phyloP scores from a whole-genome alignment of 345 rosid species.

The Eucalyptus pauciflora region DNA sequence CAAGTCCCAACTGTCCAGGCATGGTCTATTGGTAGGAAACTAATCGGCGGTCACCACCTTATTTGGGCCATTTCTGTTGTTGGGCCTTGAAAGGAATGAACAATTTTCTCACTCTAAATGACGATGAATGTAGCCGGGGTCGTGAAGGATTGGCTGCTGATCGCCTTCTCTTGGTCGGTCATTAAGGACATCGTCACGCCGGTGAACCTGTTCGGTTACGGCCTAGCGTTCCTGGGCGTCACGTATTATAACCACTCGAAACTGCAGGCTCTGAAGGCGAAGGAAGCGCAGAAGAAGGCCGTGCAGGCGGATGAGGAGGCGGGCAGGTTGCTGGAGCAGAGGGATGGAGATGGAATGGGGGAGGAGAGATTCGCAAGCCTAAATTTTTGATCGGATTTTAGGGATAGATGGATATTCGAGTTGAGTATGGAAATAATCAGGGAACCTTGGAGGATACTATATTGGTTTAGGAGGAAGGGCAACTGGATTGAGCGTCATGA shows the following conservation, averaged over 20 bases:
- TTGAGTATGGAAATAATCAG: not conserved
- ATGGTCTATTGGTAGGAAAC: not conserved
- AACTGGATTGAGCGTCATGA: not conserved
- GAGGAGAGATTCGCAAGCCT: slow-evolving; percentile 54
- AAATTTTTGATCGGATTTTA: not conserved
- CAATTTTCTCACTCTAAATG: no score
- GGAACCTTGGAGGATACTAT: not conserved
- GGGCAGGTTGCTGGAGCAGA: slow-evolving; percentile 70
- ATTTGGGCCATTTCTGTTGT: not conserved
- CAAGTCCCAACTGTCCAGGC: not conserved
- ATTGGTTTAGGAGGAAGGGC: not conserved
- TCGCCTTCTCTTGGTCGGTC: no score
- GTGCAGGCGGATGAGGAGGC: slow-evolving; percentile 64
- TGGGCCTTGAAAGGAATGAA: not conserved
- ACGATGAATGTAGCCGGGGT: no score
- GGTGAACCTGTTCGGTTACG: no score
- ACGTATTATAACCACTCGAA: slow-evolving; percentile 85
- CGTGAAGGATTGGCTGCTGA: no score
- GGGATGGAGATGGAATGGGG: slow-evolving; percentile 50
- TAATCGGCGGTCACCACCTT: not conserved
- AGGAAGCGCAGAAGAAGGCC: slow-evolving; percentile 81
- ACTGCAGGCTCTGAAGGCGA: slow-evolving; percentile 82
- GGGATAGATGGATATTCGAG: not conserved
- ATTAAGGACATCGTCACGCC: no score
- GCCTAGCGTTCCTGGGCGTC: slow-evolving; percentile 36